phyloP scores from a whole-genome alignment of 108 stramenopile genomes.

The Conticribra guillardii region DNA sequence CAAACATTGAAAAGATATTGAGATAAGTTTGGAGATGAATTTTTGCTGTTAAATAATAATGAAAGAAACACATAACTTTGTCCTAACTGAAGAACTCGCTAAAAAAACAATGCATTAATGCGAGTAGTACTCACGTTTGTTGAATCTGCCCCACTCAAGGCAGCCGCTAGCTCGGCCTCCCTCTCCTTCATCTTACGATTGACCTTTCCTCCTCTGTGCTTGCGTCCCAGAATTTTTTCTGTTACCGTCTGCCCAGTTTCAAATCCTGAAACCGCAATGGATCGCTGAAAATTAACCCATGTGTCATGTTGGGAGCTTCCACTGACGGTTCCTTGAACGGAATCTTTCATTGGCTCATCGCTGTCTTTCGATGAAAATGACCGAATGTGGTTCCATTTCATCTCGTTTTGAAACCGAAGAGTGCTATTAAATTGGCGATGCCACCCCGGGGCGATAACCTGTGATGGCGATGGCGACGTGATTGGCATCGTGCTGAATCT shows the following conservation, averaged over 20 bases:
- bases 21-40: too few relatives aligned
- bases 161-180: constrained; percentile 49
- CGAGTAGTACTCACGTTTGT: constrained; percentile 34
- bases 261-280: constrained; percentile 80
- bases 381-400: too few relatives aligned
- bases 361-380: background rate
- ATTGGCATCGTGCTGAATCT: background rate
- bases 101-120: background rate
- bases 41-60: background rate
- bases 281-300: constrained; percentile 88
- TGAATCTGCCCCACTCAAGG: constrained; percentile 27
- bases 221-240: constrained; percentile 43
- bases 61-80: background rate
- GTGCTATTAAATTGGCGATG: background rate
- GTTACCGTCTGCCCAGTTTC: constrained; percentile 80
- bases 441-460: background rate
- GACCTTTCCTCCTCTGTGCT: constrained; percentile 62
- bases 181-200: constrained; percentile 57
- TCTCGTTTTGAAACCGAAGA: background rate
- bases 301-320: constrained; percentile 65
- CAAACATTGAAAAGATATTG: too few relatives aligned
- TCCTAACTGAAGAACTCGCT: background rate
- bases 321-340: background rate
- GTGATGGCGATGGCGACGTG: background rate
- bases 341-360: too few relatives aligned